Percentiles rank a stretch among this genome's conserved stretches.
Conservation (phyloP, 805 yeast genomes). For the Clavispora fructus region DNA sequence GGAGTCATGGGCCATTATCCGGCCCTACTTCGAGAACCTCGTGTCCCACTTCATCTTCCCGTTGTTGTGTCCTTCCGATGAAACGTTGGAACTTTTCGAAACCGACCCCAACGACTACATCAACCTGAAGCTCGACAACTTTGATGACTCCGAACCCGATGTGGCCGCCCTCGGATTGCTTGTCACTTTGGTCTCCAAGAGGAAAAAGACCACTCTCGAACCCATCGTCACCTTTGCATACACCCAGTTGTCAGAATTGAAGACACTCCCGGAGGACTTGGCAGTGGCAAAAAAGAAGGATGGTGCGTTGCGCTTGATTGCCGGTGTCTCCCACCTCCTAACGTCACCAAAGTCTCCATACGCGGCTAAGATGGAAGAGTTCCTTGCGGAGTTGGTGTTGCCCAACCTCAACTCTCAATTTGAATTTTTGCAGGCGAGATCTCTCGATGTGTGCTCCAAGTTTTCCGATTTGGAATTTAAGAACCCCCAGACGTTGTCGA, state of each 20-base stretch:
- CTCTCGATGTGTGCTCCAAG: conserved; percentile 60
- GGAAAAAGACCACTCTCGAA: conserved; percentile 54
- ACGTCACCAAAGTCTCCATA: conserved; percentile 53
- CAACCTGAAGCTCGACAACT: conserved; percentile 51
- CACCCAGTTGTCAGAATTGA: conserved; percentile 34
- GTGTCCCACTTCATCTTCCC: conserved; percentile 74
- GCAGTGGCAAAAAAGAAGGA: conserved; percentile 61
- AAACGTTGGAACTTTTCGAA: conserved; percentile 68
- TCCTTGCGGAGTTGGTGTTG: conserved; percentile 57
- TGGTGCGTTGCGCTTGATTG: conserved; percentile 74
- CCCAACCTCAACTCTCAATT: conserved; percentile 63
- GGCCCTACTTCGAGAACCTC: conserved; percentile 60
- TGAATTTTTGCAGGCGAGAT: conserved; percentile 71
- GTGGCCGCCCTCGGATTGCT: conserved; percentile 73
- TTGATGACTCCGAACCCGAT: conserved; percentile 64
- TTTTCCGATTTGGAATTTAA: conserved; percentile 58
- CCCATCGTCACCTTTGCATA: conserved; percentile 60
- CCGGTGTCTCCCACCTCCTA: conserved; percentile 61
- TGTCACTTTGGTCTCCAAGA: conserved; percentile 63
- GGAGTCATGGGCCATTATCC: conserved; percentile 60
- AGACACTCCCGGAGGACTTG: conserved; percentile 30
- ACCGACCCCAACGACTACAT: conserved; percentile 87
- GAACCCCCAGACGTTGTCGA: conserved; percentile 16
- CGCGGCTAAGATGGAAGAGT: conserved; percentile 58
- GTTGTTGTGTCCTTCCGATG: conserved; percentile 62